Conservation (phyloP, 345 rosid species). For the Trapa incisa region DNA sequence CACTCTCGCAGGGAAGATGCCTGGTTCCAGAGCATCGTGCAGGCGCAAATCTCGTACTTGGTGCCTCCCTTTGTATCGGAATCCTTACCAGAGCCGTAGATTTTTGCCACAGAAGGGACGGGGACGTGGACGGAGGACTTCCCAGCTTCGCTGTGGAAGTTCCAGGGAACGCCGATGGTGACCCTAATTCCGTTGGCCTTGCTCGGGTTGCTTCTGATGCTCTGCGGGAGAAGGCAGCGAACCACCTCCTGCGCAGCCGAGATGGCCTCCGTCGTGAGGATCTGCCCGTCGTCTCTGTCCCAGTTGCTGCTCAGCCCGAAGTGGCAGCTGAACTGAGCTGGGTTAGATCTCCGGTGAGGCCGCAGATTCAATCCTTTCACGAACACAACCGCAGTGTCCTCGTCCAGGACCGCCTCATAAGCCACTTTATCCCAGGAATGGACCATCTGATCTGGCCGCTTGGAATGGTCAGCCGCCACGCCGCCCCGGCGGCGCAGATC, state of each 20-base stretch:
- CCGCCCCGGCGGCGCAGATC: conserved; percentile 37
- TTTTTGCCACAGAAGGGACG: conserved; percentile 55
- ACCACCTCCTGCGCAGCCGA: conserved; percentile 90
- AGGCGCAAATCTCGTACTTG: conserved; percentile 68
- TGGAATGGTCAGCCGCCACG: conserved; percentile 7
- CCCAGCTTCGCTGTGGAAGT: conserved; percentile 4
- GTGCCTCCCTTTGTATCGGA: conserved; percentile 10
- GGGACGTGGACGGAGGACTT: conserved; percentile 14
- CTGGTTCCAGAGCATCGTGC: conserved; percentile 96
- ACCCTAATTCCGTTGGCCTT: conserved; percentile 46
- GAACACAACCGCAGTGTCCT: conserved; percentile 55
- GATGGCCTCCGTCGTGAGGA: conserved; percentile 41
- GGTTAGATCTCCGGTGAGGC: conserved; percentile 59
- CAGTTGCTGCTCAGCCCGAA: conserved; percentile 35
- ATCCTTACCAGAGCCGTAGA: conserved; percentile 16
- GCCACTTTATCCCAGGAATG: conserved; percentile 59
- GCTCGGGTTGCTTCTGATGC: conserved; percentile 31
- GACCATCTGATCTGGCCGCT: conserved; percentile 25
- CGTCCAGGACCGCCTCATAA: conserved; percentile 65
- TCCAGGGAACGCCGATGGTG: conserved; percentile 19
- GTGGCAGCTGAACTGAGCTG: conserved; percentile 51
- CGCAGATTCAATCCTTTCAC: conserved; percentile 89
- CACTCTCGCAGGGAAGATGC: conserved; percentile 68
- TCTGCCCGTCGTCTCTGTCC: conserved; percentile 28
- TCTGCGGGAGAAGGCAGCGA: conserved; percentile 64